These are phyloP conservation scores for Mucuna pruriens DNA, from an alignment of 306 rosid genomes.

Conservation along the genomic window DNA sequence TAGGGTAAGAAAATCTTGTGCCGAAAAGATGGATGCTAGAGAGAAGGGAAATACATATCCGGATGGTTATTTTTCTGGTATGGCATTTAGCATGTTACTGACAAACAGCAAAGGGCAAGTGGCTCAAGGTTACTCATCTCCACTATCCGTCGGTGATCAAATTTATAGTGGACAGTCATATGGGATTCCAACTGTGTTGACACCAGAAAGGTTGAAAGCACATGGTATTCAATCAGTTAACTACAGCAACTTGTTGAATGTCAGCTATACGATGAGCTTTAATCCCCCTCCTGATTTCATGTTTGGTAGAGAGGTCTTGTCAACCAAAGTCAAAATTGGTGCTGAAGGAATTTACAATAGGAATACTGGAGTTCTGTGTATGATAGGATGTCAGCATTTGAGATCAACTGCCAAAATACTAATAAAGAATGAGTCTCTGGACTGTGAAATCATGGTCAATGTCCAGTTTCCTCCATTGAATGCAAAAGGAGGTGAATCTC, in stretches of 20 bases:
- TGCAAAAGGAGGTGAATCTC: constrained; percentile 46
- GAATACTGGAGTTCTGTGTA: constrained; percentile 68
- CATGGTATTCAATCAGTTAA: constrained; percentile 17
- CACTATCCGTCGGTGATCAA: constrained; percentile 61
- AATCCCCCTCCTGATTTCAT: constrained; percentile 49
- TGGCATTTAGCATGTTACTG: constrained; percentile 64
- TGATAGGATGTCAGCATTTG: constrained; percentile 74
- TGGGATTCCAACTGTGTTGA: constrained; percentile 35
- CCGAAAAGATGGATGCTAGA: constrained; percentile 44
- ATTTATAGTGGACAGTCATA: constrained; percentile 42
- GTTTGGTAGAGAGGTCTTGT: constrained; percentile 39
- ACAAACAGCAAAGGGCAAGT: constrained; percentile 65
- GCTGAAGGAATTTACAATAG: constrained; percentile 84
- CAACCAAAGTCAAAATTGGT: constrained; percentile 53
- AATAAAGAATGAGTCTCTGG: constrained; percentile 56
- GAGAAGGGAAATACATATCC: constrained; percentile 65
- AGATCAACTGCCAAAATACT: constrained; percentile 43
- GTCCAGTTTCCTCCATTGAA: constrained; percentile 72
- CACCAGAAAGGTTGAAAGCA: constrained; percentile 20
- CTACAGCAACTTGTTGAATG: constrained; percentile 44
- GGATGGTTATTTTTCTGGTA: constrained; percentile 67
- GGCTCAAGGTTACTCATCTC: constrained; percentile 66
- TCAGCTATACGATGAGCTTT: constrained; percentile 71
- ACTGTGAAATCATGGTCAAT: constrained; percentile 68
- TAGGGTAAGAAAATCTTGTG: constrained; percentile 50